These are phyloP conservation scores for Handroanthus guayacan DNA, from an alignment of 257 asterid genomes.

Conservation along the genomic window DNA sequence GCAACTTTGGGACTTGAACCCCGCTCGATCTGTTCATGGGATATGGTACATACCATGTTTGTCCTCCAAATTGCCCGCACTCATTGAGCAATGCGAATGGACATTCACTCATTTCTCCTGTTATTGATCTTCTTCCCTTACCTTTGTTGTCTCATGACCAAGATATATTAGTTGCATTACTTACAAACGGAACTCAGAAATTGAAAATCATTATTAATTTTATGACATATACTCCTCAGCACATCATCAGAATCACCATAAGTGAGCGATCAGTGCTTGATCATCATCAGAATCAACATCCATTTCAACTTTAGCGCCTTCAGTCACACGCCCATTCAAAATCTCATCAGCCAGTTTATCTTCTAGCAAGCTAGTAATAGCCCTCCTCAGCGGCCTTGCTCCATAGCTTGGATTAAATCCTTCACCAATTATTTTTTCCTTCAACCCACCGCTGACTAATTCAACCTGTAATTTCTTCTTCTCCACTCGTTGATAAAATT, in stretches of 20 bases:
- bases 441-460: constrained; percentile 46
- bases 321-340: constrained; percentile 50
- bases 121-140: neutral
- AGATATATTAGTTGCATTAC: too few relatives aligned
- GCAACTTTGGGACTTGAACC: too few relatives aligned
- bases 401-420: constrained; percentile 64
- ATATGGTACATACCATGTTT: too few relatives aligned
- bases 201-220: neutral
- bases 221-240: neutral
- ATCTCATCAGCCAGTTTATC: constrained; percentile 68
- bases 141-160: neutral
- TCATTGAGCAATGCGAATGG: too few relatives aligned
- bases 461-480: constrained; percentile 50
- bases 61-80: too few relatives aligned
- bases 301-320: constrained; percentile 50
- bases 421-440: constrained; percentile 57
- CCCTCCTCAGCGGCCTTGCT: constrained; percentile 69
- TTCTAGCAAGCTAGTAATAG: constrained; percentile 62
- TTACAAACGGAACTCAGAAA: neutral
- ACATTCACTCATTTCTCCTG: too few relatives aligned
- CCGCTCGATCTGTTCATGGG: too few relatives aligned
- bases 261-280: neutral
- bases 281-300: constrained; percentile 48
- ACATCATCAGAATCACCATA: neutral
- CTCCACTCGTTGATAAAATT: constrained; percentile 50